These are phyloP conservation scores for Phaffomyces thermotolerans DNA, from an alignment of 805 yeast species.

Conservation along the genomic window DNA sequence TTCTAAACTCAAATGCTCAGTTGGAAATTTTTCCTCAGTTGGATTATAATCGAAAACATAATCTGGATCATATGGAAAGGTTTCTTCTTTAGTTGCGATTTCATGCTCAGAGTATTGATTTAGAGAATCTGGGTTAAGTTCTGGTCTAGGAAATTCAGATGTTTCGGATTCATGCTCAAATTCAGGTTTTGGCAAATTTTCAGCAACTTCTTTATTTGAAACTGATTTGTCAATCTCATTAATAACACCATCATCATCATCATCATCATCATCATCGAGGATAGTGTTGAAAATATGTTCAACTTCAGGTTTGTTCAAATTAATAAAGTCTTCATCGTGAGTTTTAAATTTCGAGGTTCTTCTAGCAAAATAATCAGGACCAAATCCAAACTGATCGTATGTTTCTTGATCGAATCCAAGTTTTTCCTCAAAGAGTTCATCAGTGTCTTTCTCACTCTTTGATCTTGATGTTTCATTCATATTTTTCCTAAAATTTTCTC, in stretches of 20 bases:
- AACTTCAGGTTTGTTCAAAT: constrained; percentile 2
- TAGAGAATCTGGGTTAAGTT: too few species aligned
- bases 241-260: neutral
- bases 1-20: constrained; percentile 3
- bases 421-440: neutral
- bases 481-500: too few species aligned
- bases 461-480: too few species aligned
- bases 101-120: too few species aligned
- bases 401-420: neutral
- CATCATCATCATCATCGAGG: neutral
- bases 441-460: too few species aligned
- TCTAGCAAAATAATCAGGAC: constrained; percentile 7
- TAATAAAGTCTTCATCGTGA: neutral
- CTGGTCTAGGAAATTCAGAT: too few species aligned
- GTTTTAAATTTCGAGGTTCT: neutral
- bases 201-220: too few species aligned
- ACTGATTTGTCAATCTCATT: neutral
- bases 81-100: neutral
- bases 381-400: constrained; percentile 5
- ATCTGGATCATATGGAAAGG: constrained; percentile 4
- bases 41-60: constrained; percentile 6
- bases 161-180: too few species aligned
- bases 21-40: neutral
- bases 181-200: too few species aligned
- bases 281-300: constrained; percentile 1